Conservation (phyloP, 495 filamentous ascomycete genomes). For the Massariosphaeria phaeospora region DNA sequence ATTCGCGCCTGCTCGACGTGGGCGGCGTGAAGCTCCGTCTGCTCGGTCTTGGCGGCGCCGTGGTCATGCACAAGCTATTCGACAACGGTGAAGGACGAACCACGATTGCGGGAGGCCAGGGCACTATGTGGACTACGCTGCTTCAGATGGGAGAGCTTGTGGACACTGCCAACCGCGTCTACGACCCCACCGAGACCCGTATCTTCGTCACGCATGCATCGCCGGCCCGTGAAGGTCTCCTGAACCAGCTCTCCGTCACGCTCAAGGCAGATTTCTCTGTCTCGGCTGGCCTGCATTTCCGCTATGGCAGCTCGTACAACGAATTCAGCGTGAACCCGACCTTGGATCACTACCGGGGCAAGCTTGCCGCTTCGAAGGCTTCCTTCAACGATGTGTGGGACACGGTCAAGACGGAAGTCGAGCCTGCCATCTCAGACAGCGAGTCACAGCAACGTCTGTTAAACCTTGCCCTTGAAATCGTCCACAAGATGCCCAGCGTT, state of each 20-base stretch:
- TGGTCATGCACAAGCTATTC: constrained; percentile 99
- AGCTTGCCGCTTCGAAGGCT: constrained; percentile 97
- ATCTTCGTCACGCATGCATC: constrained; percentile 97
- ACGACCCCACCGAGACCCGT: constrained; percentile 97
- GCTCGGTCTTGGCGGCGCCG: constrained; percentile 88
- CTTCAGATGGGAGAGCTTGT: constrained; percentile 98
- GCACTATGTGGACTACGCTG: constrained; percentile 99
- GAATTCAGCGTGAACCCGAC: constrained; percentile 99
- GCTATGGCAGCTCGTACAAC: constrained; percentile 98
- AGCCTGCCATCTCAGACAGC: constrained; percentile 86
- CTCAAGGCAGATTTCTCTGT: constrained; percentile 98
- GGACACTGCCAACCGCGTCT: constrained; percentile 95
- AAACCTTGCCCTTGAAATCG: constrained; percentile 81
- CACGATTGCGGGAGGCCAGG: constrained; percentile 96
- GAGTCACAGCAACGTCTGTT: constrained; percentile 87
- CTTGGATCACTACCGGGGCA: constrained; percentile 96
- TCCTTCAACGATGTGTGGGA: constrained; percentile 99
- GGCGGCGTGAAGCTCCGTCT: constrained; percentile 95
- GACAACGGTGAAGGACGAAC: constrained; percentile 98
- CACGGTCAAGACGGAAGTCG: constrained; percentile 91
- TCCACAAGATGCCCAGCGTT: constrained; percentile 91
- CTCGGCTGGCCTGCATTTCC: constrained; percentile 95
- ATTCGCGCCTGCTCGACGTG: constrained; percentile 86
- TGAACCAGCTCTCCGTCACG: constrained; percentile 96
- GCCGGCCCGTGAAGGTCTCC: constrained; percentile 89